These are phyloP conservation scores for Serendipita vermifera DNA, from an alignment of 768 basidiomycete species.

Conservation along the genomic window DNA sequence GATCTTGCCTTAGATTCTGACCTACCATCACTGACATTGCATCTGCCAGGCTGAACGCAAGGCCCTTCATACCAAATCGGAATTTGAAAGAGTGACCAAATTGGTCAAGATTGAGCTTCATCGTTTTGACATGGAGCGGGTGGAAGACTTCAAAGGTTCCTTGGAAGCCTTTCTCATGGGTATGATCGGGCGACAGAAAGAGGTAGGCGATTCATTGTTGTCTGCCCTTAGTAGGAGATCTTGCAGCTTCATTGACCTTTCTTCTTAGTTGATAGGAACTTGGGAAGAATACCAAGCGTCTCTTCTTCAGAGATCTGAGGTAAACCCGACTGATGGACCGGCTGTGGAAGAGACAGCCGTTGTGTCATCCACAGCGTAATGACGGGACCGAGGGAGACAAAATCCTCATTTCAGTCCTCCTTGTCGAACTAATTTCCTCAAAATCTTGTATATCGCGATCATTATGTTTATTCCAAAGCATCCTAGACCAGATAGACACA, in stretches of 20 bases:
- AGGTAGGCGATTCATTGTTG: constrained; percentile 32
- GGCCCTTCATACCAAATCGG: constrained; percentile 67
- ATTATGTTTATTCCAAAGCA: too few relatives aligned
- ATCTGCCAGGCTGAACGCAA: constrained; percentile 65
- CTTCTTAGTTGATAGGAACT: constrained; percentile 47
- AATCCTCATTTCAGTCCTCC: too few relatives aligned
- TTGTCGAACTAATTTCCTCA: too few relatives aligned
- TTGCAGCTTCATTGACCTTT: background rate
- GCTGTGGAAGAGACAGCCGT: too few relatives aligned
- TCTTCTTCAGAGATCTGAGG: constrained; percentile 35
- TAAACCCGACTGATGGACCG: too few relatives aligned
- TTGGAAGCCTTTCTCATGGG: constrained; percentile 76
- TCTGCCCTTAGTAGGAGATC: background rate
- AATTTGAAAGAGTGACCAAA: constrained; percentile 80
- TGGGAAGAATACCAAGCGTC: constrained; percentile 78
- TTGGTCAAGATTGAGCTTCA: constrained; percentile 81
- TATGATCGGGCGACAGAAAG: constrained; percentile 75
- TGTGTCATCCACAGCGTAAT: too few relatives aligned
- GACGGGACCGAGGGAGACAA: too few relatives aligned
- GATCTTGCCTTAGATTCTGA: background rate
- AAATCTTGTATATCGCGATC: too few relatives aligned
- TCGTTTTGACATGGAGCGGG: constrained; percentile 83
- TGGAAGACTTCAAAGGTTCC: constrained; percentile 82
- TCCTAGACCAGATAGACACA: too few relatives aligned
- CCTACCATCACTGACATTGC: background rate